Evolutionary conservation across 2,329 filamentous ascomycete genomes (phyloP).

Genomic region (Mycosphaerella sp.): DNA sequence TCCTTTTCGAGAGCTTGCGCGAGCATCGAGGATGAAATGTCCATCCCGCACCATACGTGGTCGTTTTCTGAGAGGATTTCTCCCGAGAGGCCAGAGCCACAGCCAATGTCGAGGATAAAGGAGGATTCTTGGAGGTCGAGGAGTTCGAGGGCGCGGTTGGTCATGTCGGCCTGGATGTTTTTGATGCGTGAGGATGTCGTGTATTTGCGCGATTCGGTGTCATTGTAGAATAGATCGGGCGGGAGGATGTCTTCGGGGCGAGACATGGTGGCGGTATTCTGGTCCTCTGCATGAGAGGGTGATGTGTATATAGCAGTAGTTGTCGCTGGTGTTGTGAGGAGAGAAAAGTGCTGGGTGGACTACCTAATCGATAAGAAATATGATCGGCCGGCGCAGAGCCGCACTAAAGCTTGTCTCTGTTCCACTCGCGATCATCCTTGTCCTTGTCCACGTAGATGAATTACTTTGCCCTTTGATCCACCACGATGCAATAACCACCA

Average conservation of each 20-base stretch:
- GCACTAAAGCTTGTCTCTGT: too few species aligned
- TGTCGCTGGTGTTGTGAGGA: background rate
- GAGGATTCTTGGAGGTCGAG: constrained; percentile 74
- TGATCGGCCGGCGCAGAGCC: too few species aligned
- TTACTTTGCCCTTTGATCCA: background rate
- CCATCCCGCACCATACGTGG: constrained; percentile 96
- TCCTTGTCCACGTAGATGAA: background rate
- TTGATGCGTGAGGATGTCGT: constrained; percentile 94
- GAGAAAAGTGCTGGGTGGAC: too few species aligned
- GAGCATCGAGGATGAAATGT: constrained; percentile 94
- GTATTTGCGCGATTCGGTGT: constrained; percentile 92
- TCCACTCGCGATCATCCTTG: background rate
- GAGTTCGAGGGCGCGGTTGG: constrained; percentile 82
- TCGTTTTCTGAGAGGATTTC: constrained; percentile 88
- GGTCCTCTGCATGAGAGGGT: background rate
- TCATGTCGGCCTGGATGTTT: constrained; percentile 93
- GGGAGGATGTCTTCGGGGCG: constrained; percentile 92
- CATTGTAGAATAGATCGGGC: constrained; percentile 96
- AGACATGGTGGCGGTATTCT: constrained; percentile 60
- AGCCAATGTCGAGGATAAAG: constrained; percentile 92
- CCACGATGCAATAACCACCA: constrained; percentile 36
- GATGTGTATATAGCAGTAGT: too few species aligned
- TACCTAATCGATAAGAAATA: too few species aligned
- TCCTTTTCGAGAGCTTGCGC: constrained; percentile 86
- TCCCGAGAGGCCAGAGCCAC: constrained; percentile 87